A percentile compares a stretch with the other conserved stretches of the same genome.
Evolutionary conservation across 208 protist genomes (phyloP).

Genomic region (Leishmania arabica): DNA sequence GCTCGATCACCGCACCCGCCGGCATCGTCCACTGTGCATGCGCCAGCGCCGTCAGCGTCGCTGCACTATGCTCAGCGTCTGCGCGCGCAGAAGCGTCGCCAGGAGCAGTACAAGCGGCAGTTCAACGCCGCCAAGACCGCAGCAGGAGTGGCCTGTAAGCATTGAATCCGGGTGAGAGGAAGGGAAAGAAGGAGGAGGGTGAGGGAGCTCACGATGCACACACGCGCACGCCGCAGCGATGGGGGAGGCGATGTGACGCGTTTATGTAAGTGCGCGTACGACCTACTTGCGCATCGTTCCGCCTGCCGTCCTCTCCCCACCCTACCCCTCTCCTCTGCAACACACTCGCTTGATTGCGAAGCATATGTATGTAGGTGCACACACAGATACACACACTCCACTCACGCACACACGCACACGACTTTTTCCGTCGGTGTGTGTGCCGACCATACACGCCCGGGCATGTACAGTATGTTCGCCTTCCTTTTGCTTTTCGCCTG

Average conservation of each 20-base stretch:
- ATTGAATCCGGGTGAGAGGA: not conserved
- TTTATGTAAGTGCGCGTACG: not conserved
- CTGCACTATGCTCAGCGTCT: constrained; percentile 18
- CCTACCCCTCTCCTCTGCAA: not conserved
- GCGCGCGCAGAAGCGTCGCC: constrained; percentile 20
- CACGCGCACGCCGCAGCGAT: not conserved
- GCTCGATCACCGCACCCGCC: not conserved
- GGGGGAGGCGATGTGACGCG: not conserved
- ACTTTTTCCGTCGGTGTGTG: no score
- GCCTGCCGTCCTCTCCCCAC: not conserved
- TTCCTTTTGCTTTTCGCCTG: not conserved
- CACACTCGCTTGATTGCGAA: not conserved
- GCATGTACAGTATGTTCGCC: no score
- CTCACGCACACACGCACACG: not conserved
- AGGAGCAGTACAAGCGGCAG: constrained; percentile 19
- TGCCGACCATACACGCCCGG: no score
- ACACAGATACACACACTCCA: not conserved
- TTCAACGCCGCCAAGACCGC: not conserved
- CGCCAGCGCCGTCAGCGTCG: not conserved
- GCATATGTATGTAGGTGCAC: not conserved
- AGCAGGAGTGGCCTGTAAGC: not conserved
- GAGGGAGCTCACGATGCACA: not conserved
- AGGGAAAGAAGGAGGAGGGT: not conserved
- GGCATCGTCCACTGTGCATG: not conserved
- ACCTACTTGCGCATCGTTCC: not conserved